These are phyloP conservation scores for Pterocarpus santalinus DNA, from an alignment of 306 rosid species.

Conservation along the genomic window DNA sequence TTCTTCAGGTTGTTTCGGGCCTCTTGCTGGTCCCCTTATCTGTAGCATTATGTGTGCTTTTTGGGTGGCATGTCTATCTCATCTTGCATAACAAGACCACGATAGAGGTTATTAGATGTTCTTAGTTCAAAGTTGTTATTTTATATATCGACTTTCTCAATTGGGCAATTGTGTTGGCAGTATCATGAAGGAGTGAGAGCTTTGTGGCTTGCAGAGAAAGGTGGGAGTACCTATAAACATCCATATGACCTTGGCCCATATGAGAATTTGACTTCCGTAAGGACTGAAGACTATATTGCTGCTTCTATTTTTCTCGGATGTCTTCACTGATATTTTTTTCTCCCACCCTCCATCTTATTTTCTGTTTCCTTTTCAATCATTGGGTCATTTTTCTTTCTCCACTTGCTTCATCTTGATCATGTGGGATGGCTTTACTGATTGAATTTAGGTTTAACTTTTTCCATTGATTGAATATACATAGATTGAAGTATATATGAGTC, in stretches of 20 bases:
- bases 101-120: constrained; percentile 74
- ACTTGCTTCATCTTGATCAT: constrained; percentile 33
- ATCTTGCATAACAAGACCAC: constrained; percentile 94
- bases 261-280: constrained; percentile 84
- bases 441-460: constrained; percentile 10
- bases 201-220: constrained; percentile 97
- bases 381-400: constrained; percentile 15
- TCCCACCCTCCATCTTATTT: background rate
- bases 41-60: constrained; percentile 74
- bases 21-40: constrained; percentile 77
- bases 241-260: constrained; percentile 94
- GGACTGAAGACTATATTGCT: constrained; percentile 34
- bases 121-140: constrained; percentile 40
- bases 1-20: constrained; percentile 82
- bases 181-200: constrained; percentile 97
- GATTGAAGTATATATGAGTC: background rate
- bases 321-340: background rate
- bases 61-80: constrained; percentile 95
- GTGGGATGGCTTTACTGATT: constrained; percentile 33
- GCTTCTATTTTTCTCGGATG: constrained; percentile 32
- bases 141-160: constrained; percentile 42
- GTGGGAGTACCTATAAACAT: constrained; percentile 86
- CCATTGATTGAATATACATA: constrained; percentile 5
- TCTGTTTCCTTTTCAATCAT: background rate
- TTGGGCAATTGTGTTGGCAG: constrained; percentile 59